Conservation (phyloP, 1,139 yeast genomes). For the Kodamaea alishanica region DNA sequence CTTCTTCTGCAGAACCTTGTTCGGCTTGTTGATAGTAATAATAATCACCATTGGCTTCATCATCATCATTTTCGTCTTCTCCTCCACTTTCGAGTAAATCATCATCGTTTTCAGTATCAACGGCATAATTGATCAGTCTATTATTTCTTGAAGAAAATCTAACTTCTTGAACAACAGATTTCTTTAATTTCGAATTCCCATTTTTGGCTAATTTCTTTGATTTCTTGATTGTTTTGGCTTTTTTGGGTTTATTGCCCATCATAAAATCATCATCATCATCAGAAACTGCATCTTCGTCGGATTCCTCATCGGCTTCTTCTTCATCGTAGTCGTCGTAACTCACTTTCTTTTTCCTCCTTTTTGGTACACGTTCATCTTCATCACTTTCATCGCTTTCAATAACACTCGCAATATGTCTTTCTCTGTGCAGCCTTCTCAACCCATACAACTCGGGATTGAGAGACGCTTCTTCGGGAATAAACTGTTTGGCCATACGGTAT, state of each 20-base stretch:
- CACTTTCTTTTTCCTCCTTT: slow-evolving; percentile 11
- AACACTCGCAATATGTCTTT: slow-evolving; percentile 43
- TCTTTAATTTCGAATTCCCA: slow-evolving; percentile 8
- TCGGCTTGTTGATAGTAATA: slow-evolving; percentile 36
- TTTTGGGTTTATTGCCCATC: slow-evolving; percentile 15
- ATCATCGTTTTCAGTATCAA: slow-evolving; percentile 68
- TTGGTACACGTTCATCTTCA: slow-evolving; percentile 21
- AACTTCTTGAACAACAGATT: slow-evolving; percentile 35
- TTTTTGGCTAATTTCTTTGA: slow-evolving; percentile 9
- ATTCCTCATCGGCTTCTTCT: slow-evolving; percentile 25
- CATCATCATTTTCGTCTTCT: slow-evolving; percentile 35
- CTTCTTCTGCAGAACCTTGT: slow-evolving; percentile 33
- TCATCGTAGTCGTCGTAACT: slow-evolving; percentile 23
- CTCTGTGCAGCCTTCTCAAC: slow-evolving; percentile 79
- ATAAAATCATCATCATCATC: slow-evolving; percentile 31
- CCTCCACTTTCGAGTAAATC: slow-evolving; percentile 57
- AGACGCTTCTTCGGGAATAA: slow-evolving; percentile 41
- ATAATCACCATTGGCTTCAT: slow-evolving; percentile 33
- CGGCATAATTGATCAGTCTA: slow-evolving; percentile 68
- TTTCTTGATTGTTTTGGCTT: slow-evolving; percentile 11
- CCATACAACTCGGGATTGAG: slow-evolving; percentile 89
- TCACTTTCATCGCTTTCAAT: slow-evolving; percentile 43
- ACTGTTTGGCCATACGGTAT: slow-evolving; percentile 21
- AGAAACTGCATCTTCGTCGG: slow-evolving; percentile 25
- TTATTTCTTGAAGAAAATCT: slow-evolving; percentile 76